Base-by-base conservation (phyloP, 805 yeast species). In the Ogataea allantospora region DNA sequence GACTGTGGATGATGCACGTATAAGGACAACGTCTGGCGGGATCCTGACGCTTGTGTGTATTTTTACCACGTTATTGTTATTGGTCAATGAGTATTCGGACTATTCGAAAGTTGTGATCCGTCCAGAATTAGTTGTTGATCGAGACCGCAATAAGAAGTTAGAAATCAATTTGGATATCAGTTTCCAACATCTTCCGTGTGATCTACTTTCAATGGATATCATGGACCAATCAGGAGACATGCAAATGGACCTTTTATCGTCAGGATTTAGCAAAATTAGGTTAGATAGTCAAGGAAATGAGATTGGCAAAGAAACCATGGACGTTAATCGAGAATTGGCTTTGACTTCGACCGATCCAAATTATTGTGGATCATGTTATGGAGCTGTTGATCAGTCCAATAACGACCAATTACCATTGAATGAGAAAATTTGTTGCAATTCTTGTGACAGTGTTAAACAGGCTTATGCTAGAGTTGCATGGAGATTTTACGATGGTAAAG, bases 341-440 rank as follows among this genome's bases (percentile, higher is more conserved):
- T 39, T 49, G 25, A 35, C 30, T 5, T 42, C 57, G 3, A 27
- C 42, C n/a, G 55, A 54, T 33, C 57, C 60, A 15, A 57, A 70
- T 23, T 76, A 78, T 54, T 88, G 96, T 70, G 98, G 97, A 5
- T 72, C 95, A 1, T 91, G 99, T 66, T 89, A 87, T 58, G 96
- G 96, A 1, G 83, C 95, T 2, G 59, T 68, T 33, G 77, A 80
- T 47, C 91, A 83, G 59, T 47, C 62, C 0, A 65, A 61, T 13
- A 77, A 75, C 47, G 72, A 63, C 2, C 59, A 61, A 4, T 45
- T 57, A 19, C 61, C 67, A 4, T 40, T 38, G 11, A 59, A 66
- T 13, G 70, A 76, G 44, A 65, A 67, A 43, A 62, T 71, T 18
- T 88, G 96, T 64, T 91, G 99, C 65, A 83, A 88, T 58, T 75